Percentiles rank a stretch among this genome's conserved stretches.
These are phyloP conservation scores for Aspergillus sp. DNA, from an alignment of 2,329 filamentous ascomycete genomes.

Conservation along the genomic window DNA sequence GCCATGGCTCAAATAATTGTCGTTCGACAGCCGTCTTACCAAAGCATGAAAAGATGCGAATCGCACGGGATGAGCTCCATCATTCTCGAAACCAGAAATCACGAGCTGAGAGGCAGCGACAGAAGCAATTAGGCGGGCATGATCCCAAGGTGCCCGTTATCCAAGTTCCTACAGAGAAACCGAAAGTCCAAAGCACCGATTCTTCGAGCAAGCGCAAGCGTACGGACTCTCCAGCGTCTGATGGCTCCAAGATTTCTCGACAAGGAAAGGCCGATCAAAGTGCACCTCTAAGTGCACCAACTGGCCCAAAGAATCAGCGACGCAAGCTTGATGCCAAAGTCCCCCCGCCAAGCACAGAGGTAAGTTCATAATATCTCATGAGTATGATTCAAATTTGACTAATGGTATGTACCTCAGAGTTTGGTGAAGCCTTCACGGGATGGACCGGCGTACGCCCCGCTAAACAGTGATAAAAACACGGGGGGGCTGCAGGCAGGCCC, in stretches of 20 bases:
- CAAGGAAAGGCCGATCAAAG: slow-evolving; percentile 26
- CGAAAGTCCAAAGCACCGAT: slow-evolving; percentile 14
- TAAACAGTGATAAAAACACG: slow-evolving; percentile 19
- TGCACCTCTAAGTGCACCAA: slow-evolving; percentile 26
- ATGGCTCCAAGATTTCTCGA: slow-evolving; percentile 27
- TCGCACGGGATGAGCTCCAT: slow-evolving; percentile 39
- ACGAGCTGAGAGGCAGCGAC: slow-evolving; percentile 38
- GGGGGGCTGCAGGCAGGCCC: slow-evolving; percentile 17
- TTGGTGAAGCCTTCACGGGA: slow-evolving; percentile 43
- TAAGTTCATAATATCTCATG: slow-evolving; percentile 10
- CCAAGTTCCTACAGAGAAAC: slow-evolving; percentile 26
- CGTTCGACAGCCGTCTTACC: slow-evolving; percentile 33
- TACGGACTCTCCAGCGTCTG: slow-evolving; percentile 23
- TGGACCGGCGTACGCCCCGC: slow-evolving; percentile 30
- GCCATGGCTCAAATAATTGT: slow-evolving; percentile 40
- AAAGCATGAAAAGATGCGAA: slow-evolving; percentile 35
- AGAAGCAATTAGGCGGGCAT: slow-evolving; percentile 45
- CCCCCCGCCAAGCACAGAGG: slow-evolving; percentile 18
- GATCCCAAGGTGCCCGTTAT: slow-evolving; percentile 45
- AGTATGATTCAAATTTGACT: neutral
- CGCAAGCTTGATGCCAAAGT: slow-evolving; percentile 26
- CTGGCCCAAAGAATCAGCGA: slow-evolving; percentile 26
- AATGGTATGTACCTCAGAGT: slow-evolving; percentile 25
- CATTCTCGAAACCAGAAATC: slow-evolving; percentile 35
- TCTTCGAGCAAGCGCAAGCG: slow-evolving; percentile 35